phyloP scores from a whole-genome alignment of 257 asterid genomes.

The Cruciata laevipes region DNA sequence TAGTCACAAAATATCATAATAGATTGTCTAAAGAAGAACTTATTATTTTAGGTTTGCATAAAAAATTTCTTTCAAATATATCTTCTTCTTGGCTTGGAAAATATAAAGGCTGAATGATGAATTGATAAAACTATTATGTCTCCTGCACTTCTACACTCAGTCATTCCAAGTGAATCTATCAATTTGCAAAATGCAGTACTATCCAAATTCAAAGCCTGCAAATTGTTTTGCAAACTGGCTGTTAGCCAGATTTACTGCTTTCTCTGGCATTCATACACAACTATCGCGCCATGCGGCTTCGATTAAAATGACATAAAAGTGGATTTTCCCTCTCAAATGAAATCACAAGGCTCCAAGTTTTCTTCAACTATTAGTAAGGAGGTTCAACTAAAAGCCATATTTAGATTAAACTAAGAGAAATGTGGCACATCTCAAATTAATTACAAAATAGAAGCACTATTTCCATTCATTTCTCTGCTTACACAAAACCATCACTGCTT shows the following conservation, averaged over 20 bases:
- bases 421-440: background rate
- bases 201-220: no score
- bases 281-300: background rate
- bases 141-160: no score
- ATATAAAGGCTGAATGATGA: no score
- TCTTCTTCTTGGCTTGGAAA: no score
- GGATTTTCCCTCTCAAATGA: background rate
- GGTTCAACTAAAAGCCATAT: slow-evolving; percentile 43
- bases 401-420: background rate
- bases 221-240: background rate
- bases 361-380: no score
- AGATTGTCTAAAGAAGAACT: no score
- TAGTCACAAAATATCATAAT: no score
- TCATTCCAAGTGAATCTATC: no score
- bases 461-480: background rate
- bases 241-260: background rate
- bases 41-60: no score
- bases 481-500: background rate
- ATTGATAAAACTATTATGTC: no score
- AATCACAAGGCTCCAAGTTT: background rate
- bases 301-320: background rate
- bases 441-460: background rate
- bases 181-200: no score
- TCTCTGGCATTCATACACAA: background rate
- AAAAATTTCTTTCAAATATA: no score